phyloP scores from a whole-genome alignment of 371 early-diverging fungal species.

The Synchytrium microbalum region DNA sequence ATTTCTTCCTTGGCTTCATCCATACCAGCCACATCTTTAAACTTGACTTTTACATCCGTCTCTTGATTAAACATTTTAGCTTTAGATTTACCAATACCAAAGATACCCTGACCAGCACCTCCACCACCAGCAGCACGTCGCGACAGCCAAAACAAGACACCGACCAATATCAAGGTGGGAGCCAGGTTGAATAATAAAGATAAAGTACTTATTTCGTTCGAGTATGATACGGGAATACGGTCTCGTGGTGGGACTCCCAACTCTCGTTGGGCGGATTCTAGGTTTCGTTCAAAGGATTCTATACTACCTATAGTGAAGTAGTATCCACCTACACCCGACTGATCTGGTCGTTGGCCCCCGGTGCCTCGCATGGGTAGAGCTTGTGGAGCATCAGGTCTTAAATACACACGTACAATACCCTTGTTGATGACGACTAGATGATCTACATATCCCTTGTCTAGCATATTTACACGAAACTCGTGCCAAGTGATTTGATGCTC shows the following conservation, averaged over 20 bases:
- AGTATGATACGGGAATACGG: conserved; percentile 83
- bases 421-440: conserved; percentile 80
- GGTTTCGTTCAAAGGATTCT: conserved; percentile 84
- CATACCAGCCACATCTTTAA: conserved; percentile 99
- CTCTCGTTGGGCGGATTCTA: conserved; percentile 86
- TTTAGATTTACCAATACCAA: conserved; percentile 92
- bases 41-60: conserved; percentile 87
- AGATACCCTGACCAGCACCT: conserved; percentile 66
- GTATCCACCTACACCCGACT: conserved; percentile 13
- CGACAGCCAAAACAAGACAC: conserved; percentile 78
- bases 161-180: conserved; percentile 85
- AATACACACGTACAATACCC: conserved; percentile 67
- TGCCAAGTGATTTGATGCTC: conserved; percentile 75
- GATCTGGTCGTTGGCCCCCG: not conserved
- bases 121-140: conserved; percentile 65
- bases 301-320: conserved; percentile 92
- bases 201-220: conserved; percentile 62
- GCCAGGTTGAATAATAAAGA: conserved; percentile 77
- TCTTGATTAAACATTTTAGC: conserved; percentile 96
- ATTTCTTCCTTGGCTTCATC: conserved; percentile 99
- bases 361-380: not conserved
- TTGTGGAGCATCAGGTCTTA: conserved; percentile 60
- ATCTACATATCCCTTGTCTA: conserved; percentile 90
- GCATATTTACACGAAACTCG: conserved; percentile 75
- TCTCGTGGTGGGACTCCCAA: conserved; percentile 82